These are phyloP conservation scores for Neopestalotiopsis sp. DNA, from an alignment of 2,329 filamentous ascomycete species.

Conservation along the genomic window DNA sequence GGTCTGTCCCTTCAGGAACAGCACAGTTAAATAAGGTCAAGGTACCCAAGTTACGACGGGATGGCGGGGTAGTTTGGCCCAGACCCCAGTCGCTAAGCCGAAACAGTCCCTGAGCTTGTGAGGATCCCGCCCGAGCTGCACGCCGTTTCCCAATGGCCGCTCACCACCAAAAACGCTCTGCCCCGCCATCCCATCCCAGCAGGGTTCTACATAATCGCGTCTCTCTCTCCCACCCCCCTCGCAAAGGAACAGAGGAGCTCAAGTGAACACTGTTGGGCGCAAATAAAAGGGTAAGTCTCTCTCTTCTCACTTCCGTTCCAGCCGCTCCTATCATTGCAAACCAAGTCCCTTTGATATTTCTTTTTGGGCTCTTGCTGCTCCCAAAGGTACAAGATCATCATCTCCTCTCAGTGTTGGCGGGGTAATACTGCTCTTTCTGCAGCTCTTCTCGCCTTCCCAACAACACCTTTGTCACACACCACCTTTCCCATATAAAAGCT, in stretches of 20 bases:
- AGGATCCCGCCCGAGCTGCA: conserved; percentile 14
- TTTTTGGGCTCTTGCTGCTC: neutral
- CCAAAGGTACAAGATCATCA: neutral
- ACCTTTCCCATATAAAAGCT: neutral
- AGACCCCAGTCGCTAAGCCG: conserved; percentile 9
- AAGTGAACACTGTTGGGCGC: conserved; percentile 2
- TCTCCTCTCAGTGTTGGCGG: neutral
- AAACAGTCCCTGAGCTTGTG: conserved; percentile 18
- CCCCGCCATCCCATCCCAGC: conserved; percentile 6
- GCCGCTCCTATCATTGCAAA: neutral
- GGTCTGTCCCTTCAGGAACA: neutral
- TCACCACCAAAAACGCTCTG: neutral
- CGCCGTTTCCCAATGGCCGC: neutral
- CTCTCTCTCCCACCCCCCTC: neutral
- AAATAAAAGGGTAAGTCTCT: conserved; percentile 10
- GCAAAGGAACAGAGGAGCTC: neutral
- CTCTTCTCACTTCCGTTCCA: neutral
- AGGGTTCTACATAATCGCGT: neutral
- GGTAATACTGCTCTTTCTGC: neutral
- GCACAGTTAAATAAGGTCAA: neutral
- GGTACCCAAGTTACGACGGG: neutral
- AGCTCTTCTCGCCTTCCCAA: conserved; percentile 4
- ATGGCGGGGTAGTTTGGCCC: conserved; percentile 1
- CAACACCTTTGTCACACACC: neutral
- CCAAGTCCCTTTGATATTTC: neutral